These are phyloP conservation scores for Lasiosphaeria ovina DNA, from an alignment of 495 filamentous ascomycete genomes.

Conservation along the genomic window DNA sequence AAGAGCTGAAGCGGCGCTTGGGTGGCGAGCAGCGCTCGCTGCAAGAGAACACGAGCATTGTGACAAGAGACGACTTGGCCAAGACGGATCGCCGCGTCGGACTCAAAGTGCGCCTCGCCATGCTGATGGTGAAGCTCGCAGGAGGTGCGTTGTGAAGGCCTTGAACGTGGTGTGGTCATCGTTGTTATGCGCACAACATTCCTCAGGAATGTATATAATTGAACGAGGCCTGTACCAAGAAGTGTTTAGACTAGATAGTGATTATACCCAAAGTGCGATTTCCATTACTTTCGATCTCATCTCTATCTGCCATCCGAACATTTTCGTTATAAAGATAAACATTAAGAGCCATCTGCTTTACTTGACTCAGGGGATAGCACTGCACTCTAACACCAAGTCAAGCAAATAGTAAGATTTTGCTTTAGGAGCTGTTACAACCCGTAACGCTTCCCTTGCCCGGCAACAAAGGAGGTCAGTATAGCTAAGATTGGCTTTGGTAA, in stretches of 20 bases:
- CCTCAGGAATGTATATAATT: background rate
- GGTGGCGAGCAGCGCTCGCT: slow-evolving; percentile 77
- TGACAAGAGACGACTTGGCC: slow-evolving; percentile 73
- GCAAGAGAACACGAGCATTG: slow-evolving; percentile 62
- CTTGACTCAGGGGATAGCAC: too few species aligned
- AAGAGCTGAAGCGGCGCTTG: slow-evolving; percentile 66
- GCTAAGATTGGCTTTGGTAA: too few species aligned
- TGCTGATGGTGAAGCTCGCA: slow-evolving; percentile 80
- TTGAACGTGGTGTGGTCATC: background rate
- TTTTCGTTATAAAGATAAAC: too few species aligned
- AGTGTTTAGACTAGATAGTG: background rate
- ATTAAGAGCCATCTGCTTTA: too few species aligned
- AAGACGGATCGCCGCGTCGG: slow-evolving; percentile 78
- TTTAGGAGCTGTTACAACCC: too few species aligned
- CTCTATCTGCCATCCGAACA: background rate
- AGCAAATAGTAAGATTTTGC: too few species aligned
- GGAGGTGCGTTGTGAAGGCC: slow-evolving; percentile 61
- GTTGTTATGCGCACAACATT: background rate
- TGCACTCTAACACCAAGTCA: too few species aligned
- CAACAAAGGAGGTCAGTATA: too few species aligned
- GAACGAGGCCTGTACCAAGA: background rate
- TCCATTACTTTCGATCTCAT: background rate
- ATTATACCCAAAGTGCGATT: background rate
- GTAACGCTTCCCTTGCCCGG: too few species aligned
- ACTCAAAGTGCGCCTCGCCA: slow-evolving; percentile 79